Evolutionary conservation across 352 stramenopile genomes (phyloP).

Genomic region (Globisporangium carolinianum): DNA sequence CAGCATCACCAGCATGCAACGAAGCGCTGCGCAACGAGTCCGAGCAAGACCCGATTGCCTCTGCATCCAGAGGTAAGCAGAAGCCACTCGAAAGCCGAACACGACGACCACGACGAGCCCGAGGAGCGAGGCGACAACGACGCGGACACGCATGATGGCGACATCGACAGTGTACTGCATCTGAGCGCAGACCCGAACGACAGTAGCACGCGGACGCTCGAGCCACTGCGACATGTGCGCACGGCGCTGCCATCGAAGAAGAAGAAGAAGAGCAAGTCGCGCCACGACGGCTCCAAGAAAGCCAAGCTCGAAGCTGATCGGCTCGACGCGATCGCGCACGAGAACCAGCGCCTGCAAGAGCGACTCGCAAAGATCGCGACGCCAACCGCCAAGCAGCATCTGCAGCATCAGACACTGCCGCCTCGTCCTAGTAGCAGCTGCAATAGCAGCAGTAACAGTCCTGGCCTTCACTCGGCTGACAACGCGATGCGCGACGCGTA

Average conservation of each 20-base stretch:
- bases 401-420: neutral
- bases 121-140: neutral
- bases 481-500: conserved; percentile 1
- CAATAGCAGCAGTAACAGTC: neutral
- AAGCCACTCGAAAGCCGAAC: neutral
- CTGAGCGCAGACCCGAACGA: neutral
- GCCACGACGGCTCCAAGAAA: conserved; percentile 13
- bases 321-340: conserved; percentile 13
- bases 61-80: neutral
- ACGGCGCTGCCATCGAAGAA: neutral
- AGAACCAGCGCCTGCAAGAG: conserved; percentile 23
- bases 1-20: conserved; percentile 21
- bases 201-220: neutral
- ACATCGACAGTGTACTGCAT: neutral
- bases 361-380: conserved; percentile 17
- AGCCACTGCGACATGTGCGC: conserved; percentile 9
- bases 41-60: conserved; percentile 23
- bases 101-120: neutral
- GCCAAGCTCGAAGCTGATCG: conserved; percentile 16
- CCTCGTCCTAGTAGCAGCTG: neutral
- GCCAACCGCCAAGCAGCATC: neutral
- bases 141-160: neutral
- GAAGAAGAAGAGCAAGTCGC: conserved; percentile 11
- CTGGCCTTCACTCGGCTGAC: conserved; percentile 10
- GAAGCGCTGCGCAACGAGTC: conserved; percentile 43